Evolutionary conservation across 768 basidiomycete species (phyloP), one percentile per base, ranked within the genome.

Genomic region (Holtermanniella nyarrowii): DNA sequence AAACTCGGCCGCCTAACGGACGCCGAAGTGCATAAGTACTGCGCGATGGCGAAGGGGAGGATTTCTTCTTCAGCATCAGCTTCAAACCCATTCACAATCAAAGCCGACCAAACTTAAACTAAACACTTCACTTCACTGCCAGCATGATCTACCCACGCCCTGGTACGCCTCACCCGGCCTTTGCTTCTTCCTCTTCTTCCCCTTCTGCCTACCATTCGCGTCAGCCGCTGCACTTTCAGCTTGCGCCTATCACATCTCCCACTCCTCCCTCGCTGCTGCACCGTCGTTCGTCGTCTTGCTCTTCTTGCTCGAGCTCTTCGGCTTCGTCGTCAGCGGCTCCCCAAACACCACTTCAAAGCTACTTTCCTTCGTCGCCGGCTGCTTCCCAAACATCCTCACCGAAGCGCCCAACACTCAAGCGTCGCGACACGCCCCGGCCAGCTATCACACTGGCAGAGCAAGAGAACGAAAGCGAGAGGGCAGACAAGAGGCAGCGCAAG

Each of bases 251-350:
- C 12, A 41, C 53, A 2, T 42, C 54, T 3, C 62, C 57, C 7
- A 60, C 59, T n/a, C 62, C 62, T 23, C 62, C 62, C n/a, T 57
- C 55, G 21, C 52, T 60, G 5, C 56, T 64, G 14, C 49, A 59
- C 42, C 49, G 62, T 18, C 47, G 51, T 4, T 46, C 51, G 20
- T 61, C 60, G 14, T 25, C 27, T 37, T 31, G 41, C 3, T 48
- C 55, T 31, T 37, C 53, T 23, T 11, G 47, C 3, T 52, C 41
- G 3, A 26, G 44, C 39, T 26, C 49, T 21, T 20, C 46, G 20
- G 45, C 48, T 20, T 25, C 47, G 22, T 21, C 25, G 31, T 14
- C 46, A 22, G 39, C 55, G 21, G 23, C 42, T 14, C 27, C 49
- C 18, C 24, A 43, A 20, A 48, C 39, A 25, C 46, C 45, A 24